phyloP scores from a whole-genome alignment of 192 early-diverging fungal genomes.

The Rhizophagus sp. region DNA sequence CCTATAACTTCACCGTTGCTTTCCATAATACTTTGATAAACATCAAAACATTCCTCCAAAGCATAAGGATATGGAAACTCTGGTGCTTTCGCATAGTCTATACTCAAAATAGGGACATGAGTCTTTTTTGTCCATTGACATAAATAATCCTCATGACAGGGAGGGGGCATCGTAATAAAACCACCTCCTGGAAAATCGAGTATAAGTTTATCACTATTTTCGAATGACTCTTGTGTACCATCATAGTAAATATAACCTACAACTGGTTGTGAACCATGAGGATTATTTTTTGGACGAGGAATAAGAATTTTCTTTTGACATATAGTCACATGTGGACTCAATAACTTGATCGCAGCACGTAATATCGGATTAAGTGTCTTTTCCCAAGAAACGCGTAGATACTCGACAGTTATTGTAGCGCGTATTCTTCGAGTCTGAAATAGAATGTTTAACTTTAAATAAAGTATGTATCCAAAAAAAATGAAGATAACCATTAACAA shows the following conservation, averaged over 20 bases:
- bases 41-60: slow-evolving; percentile 89
- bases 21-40: slow-evolving; percentile 73
- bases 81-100: slow-evolving; percentile 95
- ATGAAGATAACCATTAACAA: neutral
- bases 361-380: slow-evolving; percentile 77
- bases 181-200: slow-evolving; percentile 82
- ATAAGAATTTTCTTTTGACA: slow-evolving; percentile 37
- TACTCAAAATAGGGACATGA: slow-evolving; percentile 69
- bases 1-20: slow-evolving; percentile 81
- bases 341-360: slow-evolving; percentile 45
- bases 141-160: slow-evolving; percentile 84
- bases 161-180: slow-evolving; percentile 89
- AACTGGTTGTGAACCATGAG: slow-evolving; percentile 35
- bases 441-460: neutral
- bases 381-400: slow-evolving; percentile 90
- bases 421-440: slow-evolving; percentile 67
- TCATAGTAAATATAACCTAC: slow-evolving; percentile 59
- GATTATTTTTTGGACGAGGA: slow-evolving; percentile 29
- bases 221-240: slow-evolving; percentile 42
- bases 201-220: slow-evolving; percentile 46
- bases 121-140: slow-evolving; percentile 77
- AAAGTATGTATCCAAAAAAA: neutral
- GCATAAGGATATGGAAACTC: slow-evolving; percentile 94
- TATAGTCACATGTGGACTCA: slow-evolving; percentile 43
- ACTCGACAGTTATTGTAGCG: slow-evolving; percentile 76